Evolutionary conservation across 352 stramenopile genomes (phyloP).

Genomic region (Phytophthora pluvialis): DNA sequence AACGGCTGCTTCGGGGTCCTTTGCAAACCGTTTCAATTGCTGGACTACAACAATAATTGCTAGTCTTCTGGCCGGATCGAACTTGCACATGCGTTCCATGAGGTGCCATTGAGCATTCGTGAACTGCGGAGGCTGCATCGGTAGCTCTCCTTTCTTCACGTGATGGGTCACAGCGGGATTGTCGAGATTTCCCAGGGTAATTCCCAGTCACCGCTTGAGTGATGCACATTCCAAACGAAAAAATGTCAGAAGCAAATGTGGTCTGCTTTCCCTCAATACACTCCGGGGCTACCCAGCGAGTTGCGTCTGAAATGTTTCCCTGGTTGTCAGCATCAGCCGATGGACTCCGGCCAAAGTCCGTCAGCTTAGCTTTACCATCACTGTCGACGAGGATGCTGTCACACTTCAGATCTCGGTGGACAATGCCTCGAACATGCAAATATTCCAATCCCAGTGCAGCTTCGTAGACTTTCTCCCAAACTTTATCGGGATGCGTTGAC

Average conservation of each 20-base stretch:
- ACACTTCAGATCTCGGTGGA: constrained; percentile 89
- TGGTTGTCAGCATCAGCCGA: constrained; percentile 1
- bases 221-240: constrained; percentile 26
- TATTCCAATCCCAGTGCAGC: constrained; percentile 55
- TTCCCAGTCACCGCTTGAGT: constrained; percentile 20
- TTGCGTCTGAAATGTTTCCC: not conserved
- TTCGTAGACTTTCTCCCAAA: constrained; percentile 43
- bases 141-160: not conserved
- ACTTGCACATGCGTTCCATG: constrained; percentile 7
- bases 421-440: constrained; percentile 55
- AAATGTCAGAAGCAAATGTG: constrained; percentile 16
- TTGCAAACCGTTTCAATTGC: constrained; percentile 9
- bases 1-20: not conserved
- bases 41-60: constrained; percentile 12
- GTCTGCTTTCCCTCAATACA: not conserved
- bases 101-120: constrained; percentile 7
- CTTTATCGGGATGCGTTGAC: not conserved
- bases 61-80: not conserved
- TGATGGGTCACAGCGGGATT: not conserved
- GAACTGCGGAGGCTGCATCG: not conserved
- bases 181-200: not conserved
- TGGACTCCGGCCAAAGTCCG: constrained; percentile 46
- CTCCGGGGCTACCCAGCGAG: constrained; percentile 16
- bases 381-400: constrained; percentile 83
- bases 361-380: constrained; percentile 39